A percentile compares a stretch with the other conserved stretches of the same genome.
phyloP scores from a whole-genome alignment of 2,329 filamentous ascomycete species.

The Pseudogymnoascus sp. region DNA sequence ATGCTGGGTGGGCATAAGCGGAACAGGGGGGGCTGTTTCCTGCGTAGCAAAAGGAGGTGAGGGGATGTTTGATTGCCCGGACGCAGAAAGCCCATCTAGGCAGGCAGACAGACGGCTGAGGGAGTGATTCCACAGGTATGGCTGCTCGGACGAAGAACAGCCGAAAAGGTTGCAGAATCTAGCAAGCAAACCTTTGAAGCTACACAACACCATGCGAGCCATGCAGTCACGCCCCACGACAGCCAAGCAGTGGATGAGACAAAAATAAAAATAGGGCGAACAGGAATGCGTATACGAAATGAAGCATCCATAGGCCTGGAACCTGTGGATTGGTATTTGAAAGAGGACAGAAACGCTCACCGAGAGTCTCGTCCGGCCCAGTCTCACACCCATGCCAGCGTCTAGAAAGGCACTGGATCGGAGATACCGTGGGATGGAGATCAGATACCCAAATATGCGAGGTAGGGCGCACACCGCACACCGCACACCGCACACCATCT shows the following conservation, averaged over 20 bases:
- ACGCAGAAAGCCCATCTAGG: background rate
- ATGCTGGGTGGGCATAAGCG: background rate
- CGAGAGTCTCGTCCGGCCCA: background rate
- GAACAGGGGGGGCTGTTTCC: background rate
- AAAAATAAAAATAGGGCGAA: background rate
- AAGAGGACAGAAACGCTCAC: conserved; percentile 6
- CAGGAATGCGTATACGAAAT: background rate
- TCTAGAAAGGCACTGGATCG: background rate
- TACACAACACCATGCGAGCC: background rate
- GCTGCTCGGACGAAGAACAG: background rate
- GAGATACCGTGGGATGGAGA: background rate
- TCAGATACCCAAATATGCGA: background rate
- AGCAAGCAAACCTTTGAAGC: background rate
- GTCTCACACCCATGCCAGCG: background rate
- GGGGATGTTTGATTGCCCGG: background rate
- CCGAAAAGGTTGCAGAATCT: background rate
- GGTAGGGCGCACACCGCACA: background rate
- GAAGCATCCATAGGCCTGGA: background rate
- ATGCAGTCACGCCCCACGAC: background rate
- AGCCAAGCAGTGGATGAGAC: background rate
- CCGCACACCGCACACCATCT: background rate
- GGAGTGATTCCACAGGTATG: background rate
- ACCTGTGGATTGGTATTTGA: background rate
- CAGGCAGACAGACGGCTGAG: background rate
- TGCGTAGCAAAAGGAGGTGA: background rate